Base-by-base conservation (phyloP, 306 rosid genomes). In the Calophaca sinica region DNA sequence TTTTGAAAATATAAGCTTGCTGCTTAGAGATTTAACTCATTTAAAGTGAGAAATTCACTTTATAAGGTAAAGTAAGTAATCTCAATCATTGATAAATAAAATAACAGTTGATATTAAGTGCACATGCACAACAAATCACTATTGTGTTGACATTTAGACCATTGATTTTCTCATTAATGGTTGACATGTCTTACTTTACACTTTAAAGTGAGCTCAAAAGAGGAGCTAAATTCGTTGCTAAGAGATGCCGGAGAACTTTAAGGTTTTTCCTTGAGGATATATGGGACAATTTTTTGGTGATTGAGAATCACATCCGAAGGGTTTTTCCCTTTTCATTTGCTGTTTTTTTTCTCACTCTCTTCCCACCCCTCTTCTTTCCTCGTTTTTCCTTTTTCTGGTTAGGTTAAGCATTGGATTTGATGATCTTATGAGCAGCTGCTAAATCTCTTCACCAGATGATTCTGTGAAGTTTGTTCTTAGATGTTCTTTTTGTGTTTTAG, bases 391-490 rank as follows among this genome's bases (percentile, higher is more conserved):
- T 29, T 42, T 49, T 51, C 35, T 82, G 80, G 78, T 61, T 83
- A 87, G 89, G 89, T 74, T 79, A 74, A 77, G 81, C 87, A 70
- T 73, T 77, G 85, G 86, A 81, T 79, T 52, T 44, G 88, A 76
- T 76, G 90, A 79, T 79, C 54, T 64, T 63, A 68, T 79, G 87
- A 72, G 87, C 83, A 74, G 89, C 87, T 72, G 78, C 83, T 39
- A 68, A 78, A 61, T 73, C 73, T 76, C 77, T 48, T 81, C 79
- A 46, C 62, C 75, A 64, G 89, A 70, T 63, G 73, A 73, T 76
- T 75, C 54, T 79, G 75, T 82, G 81, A 73, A 79, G 86, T 73
- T 76, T 80, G 70, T 67, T 61, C 74, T 39, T 60, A 60, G 84
- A 36, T 63, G 66, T 31, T 36, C 36, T 60, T 32, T 28, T 6